Evolutionary conservation across 2,329 filamentous ascomycete genomes (phyloP).

Genomic region (Exophiala alcalophila): DNA sequence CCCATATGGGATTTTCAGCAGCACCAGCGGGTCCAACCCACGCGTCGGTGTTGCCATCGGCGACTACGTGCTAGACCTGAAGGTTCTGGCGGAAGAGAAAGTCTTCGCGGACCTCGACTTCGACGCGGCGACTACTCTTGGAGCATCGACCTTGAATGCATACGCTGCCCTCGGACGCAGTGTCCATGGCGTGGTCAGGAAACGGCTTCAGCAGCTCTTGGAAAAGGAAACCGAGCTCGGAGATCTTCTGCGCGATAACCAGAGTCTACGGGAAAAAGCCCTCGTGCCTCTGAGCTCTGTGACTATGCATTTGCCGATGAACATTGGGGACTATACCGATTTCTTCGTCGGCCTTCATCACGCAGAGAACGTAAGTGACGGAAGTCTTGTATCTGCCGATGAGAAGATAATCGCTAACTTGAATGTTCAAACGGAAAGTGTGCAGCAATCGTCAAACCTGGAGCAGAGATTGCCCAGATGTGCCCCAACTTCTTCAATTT

Average conservation of each 20-base stretch:
- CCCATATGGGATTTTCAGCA: conserved; percentile 14
- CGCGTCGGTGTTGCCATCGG: conserved; percentile 16
- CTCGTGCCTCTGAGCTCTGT: conserved; percentile 39
- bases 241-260: conserved; percentile 5
- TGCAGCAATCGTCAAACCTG: conserved; percentile 72
- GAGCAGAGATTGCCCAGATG: conserved; percentile 40
- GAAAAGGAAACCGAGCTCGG: conserved; percentile 2
- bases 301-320: conserved; percentile 54
- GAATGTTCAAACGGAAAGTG: conserved; percentile 46
- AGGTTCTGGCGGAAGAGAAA: conserved; percentile 1
- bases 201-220: conserved; percentile 34
- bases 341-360: conserved; percentile 56
- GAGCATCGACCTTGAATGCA: conserved; percentile 43
- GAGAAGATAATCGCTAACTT: neutral
- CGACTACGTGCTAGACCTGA: conserved; percentile 9
- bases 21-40: neutral
- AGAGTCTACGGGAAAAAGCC: conserved; percentile 2
- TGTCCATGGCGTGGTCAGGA: conserved; percentile 41
- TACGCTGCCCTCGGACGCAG: conserved; percentile 48
- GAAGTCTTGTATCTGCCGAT: neutral
- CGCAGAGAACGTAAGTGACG: conserved; percentile 45
- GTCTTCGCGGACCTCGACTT: conserved; percentile 6
- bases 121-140: neutral
- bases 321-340: conserved; percentile 57
- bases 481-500: conserved; percentile 9